Base-by-base conservation (phyloP, 129 eudicot species). In the Lactuca sativa region DNA sequence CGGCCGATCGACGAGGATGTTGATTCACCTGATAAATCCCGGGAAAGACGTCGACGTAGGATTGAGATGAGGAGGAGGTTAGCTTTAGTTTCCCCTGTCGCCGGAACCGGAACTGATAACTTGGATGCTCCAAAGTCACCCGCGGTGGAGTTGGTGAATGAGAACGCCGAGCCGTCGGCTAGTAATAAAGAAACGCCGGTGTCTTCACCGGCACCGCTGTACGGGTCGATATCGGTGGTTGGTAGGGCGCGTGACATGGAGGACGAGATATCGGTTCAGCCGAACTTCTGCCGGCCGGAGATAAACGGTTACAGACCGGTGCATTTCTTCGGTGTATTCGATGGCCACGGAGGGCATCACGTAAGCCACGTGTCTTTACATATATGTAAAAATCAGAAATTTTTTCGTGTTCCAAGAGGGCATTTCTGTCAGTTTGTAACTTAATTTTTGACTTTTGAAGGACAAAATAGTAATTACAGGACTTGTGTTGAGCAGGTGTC, bases 261-360 rank as follows among this genome's bases (percentile, higher is more conserved):
- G n/a, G 90, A 85, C 21, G 86, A 78, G 38, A 57, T 85, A 2
- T 62, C 79, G 40, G 80, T 85, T n/a, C 36, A 59, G 64, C 48
- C 69, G 25, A 64, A 74, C 41, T 64, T 85, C 21, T 85, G 90
- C 74, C 59, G 71, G 41, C 90, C 90, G 64, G 77, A 66, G 73
- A 78, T 85, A 15, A 74, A 76, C 31, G 79, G 71, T 34, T 18
- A 37, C 54, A 58, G 47, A 3, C 84, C 84, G 51, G 82, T 85
- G 40, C 86, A 81, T 75, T 85, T 52, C 58, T 81, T 85, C 40
- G 86, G 66, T 0, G 90, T 85, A 3, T 85, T 51, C 55, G 90
- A 85, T 47, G 90, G 90, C 8, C 90, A 85, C 58, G 90, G 90
- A 3, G 90, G 90, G 30, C 55, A 77, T 72, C 90, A 81, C 43